Conservation (phyloP, 1,284 basidiomycete genomes). For the Melampsora larici-populina region DNA sequence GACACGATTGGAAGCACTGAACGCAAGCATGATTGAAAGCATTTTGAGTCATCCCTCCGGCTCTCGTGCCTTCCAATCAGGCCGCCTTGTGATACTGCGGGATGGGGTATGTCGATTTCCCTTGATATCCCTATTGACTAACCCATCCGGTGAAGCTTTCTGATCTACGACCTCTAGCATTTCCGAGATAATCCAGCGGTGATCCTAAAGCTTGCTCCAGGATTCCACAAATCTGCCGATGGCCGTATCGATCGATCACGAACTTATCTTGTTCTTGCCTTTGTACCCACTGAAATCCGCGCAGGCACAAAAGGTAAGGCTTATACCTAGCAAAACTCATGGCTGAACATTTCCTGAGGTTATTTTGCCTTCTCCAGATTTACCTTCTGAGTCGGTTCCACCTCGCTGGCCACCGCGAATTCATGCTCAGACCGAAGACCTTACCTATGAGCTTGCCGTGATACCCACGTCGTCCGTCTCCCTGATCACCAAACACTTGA, state of each 20-base stretch:
- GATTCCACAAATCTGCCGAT: conserved; percentile 52
- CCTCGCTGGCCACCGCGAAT: conserved; percentile 65
- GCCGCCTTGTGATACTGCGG: conserved; percentile 77
- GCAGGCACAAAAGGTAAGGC: conserved; percentile 60
- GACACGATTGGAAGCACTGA: conserved; percentile 64
- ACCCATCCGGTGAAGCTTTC: conserved; percentile 5
- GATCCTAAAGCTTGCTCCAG: conserved; percentile 68
- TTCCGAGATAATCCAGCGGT: conserved; percentile 73
- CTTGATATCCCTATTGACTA: conserved; percentile 14
- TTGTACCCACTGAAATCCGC: conserved; percentile 57
- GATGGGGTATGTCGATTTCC: conserved; percentile 66
- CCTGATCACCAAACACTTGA: conserved; percentile 62
- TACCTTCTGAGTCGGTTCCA: conserved; percentile 58
- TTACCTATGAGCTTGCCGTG: conserved; percentile 67
- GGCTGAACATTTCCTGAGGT: conserved; percentile 1
- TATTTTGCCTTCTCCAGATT: conserved; percentile 55
- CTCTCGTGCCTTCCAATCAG: conserved; percentile 66
- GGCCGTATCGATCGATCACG: conserved; percentile 61
- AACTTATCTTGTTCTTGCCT: conserved; percentile 70
- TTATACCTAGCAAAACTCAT: conserved; percentile 19
- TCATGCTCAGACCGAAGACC: conserved; percentile 59
- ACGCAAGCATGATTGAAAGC: conserved; percentile 66
- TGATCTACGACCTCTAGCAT: conserved; percentile 60
- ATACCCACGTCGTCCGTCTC: conserved; percentile 73
- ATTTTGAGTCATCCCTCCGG: conserved; percentile 66